Base-by-base conservation (phyloP, 306 rosid species). In the Fagus crenata region DNA sequence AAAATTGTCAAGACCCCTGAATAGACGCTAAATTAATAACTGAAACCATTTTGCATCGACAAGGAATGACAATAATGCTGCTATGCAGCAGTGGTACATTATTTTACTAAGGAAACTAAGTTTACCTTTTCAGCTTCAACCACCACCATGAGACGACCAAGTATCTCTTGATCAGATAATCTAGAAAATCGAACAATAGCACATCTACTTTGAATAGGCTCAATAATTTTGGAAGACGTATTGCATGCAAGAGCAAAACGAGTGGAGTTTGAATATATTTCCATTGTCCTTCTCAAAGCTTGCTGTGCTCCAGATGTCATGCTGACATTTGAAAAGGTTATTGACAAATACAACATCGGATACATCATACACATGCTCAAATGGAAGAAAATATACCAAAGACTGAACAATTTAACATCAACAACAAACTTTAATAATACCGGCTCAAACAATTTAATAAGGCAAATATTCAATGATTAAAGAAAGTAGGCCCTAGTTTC, bases 281-380 rank as follows among this genome's bases (percentile, higher is more conserved):
- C 98, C 89, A 95, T 92, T 1, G 97, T 95, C 82, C 98, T 86
- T 84, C 98, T 88, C 88, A 95, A 75, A 53, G 98, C 97, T 90
- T 95, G 97, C 73, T 94, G 98, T 64, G 97, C 98, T 77, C 96
- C 98, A 42, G 98, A 85, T 22, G 98, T 94, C 98, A 92, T 92
- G 81, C 97, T 95, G 86, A 60, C 71, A 55, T 64, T 40, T 60
- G 75, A 69, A 41, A 36, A 74, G 13, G n/a, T 49, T 54, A 53
- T 14, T 18, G 17, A 36, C 13, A 35, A 15, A 49, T 71, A 63
- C 42, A 69, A 28, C 15, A n/a, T 17, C 33, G 15, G 22, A 8
- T 39, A 7, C n/a, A 53, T 7, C 28, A 22, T 22, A 22, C 28
- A 0, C 28, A 31, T 36, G 3, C 9, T 1, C 7, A 12, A 31